A percentile compares a stretch with the other conserved stretches of the same genome.
Conservation (phyloP, 2,329 filamentous ascomycete species). For the Penicillium polonicum region DNA sequence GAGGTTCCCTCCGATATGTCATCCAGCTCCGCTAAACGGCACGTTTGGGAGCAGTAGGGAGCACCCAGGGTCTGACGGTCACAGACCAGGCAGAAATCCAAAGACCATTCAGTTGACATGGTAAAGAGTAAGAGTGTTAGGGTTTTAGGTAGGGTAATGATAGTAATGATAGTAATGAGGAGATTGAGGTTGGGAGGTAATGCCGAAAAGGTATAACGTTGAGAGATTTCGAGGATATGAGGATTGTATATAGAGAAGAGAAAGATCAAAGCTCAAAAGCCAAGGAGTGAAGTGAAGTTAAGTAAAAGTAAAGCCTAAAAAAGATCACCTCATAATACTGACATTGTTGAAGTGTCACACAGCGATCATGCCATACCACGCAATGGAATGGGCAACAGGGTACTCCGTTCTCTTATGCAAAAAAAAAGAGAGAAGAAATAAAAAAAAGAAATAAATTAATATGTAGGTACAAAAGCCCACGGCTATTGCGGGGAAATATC, state of each 20-base stretch:
- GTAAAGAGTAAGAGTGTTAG: neutral
- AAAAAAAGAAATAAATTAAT: neutral
- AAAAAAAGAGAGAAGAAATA: neutral
- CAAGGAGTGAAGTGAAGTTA: neutral
- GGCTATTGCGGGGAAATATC: slow-evolving; percentile 14
- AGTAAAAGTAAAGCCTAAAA: neutral
- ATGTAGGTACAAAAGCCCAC: neutral
- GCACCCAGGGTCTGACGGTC: slow-evolving; percentile 81
- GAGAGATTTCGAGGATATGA: neutral
- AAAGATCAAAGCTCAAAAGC: neutral
- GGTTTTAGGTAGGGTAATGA: neutral
- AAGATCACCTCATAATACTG: slow-evolving; percentile 14
- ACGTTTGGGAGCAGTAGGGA: slow-evolving; percentile 89
- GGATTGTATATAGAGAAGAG: slow-evolving; percentile 2
- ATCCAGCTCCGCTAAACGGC: slow-evolving; percentile 84
- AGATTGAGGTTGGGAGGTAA: neutral
- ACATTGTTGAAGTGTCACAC: slow-evolving; percentile 11
- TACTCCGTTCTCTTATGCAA: neutral
- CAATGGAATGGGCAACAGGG: slow-evolving; percentile 7
- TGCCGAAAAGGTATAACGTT: neutral
- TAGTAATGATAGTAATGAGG: neutral
- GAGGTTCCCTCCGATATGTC: slow-evolving; percentile 54
- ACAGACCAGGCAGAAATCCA: slow-evolving; percentile 91
- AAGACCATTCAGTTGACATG: slow-evolving; percentile 64
- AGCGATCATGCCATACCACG: slow-evolving; percentile 16